Evolutionary conservation across 768 basidiomycete genomes (phyloP), one percentile per base, ranked within the genome.

Genomic region (Terana coerulea): DNA sequence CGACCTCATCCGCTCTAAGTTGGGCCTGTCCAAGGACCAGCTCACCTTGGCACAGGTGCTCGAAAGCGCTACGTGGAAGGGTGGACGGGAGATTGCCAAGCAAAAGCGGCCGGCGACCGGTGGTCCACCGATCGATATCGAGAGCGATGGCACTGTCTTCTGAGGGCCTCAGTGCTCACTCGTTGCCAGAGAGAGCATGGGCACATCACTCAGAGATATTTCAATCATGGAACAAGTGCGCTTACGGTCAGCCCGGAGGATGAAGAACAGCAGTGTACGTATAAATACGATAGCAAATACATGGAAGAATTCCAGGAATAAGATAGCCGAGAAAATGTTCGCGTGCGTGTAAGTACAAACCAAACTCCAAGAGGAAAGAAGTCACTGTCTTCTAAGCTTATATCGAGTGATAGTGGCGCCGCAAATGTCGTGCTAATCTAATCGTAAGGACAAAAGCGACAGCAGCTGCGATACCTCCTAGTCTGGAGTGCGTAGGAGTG

Each of bases 61-160:
- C 29, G 95, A 98, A 69, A 84, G 86, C 45, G 95, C 94, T 1
- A 98, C 94, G 0, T 99, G 95, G 95, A 95, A 95, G 63, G 93
- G 92, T 1, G 95, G 95, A 3, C 75, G 95, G 3, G 92, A 95
- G 69, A 90, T 98, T 33, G 95, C 95, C 3, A 88, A 84, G 64
- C 67, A 75, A 64, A 84, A 80, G 65, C 72, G 95, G 4, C 87
- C 85, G 0, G 72, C 75, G 36, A 84, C 80, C 0, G 84, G 88
- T 6, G 92, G 92, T 0, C 91, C 91, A 0, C 90, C 90, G 1
- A 88, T 93, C 60, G 89, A 90, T 53, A 91, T 92, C 51, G 77
- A 83, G 53, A 91, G 88, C 53, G 90, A 92, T 54, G 90, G 90
- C 2, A 92, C 90, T 1, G 80, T 91, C 4, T 91, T 91, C 61